Evolutionary conservation across 1,284 basidiomycete species (phyloP).

Genomic region (Rhodotorula sp.): DNA sequence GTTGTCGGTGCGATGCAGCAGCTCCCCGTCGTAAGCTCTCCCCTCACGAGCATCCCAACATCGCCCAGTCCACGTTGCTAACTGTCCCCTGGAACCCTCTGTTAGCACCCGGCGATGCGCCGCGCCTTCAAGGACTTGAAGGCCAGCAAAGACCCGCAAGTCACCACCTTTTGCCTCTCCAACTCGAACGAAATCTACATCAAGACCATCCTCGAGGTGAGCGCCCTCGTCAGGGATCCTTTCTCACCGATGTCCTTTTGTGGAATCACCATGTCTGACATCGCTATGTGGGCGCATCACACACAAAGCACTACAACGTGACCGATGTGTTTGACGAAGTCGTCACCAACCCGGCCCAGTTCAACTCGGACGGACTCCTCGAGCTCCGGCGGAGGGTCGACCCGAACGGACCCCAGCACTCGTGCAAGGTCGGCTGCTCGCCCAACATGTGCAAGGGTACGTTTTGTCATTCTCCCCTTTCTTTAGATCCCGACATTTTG

Average conservation of each 20-base stretch:
- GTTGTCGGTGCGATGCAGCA: conserved; percentile 72
- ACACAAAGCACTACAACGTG: conserved; percentile 62
- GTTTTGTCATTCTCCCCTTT: background rate
- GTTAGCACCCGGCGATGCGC: conserved; percentile 91
- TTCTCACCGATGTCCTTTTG: too few relatives aligned
- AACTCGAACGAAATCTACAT: conserved; percentile 95
- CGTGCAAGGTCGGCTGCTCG: conserved; percentile 82
- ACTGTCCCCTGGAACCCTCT: too few relatives aligned
- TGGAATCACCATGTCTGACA: too few relatives aligned
- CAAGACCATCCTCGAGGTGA: conserved; percentile 75
- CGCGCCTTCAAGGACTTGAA: conserved; percentile 76
- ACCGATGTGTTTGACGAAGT: conserved; percentile 76
- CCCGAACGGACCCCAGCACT: conserved; percentile 67
- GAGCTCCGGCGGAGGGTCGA: conserved; percentile 70
- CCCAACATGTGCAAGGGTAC: conserved; percentile 98
- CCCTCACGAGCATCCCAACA: background rate
- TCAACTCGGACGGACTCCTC: conserved; percentile 70
- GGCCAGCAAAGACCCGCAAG: conserved; percentile 53
- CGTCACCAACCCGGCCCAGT: conserved; percentile 89
- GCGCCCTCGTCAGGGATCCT: too few relatives aligned
- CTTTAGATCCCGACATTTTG: background rate
- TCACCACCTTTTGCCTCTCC: conserved; percentile 79
- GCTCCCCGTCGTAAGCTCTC: conserved; percentile 78
- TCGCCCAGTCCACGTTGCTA: background rate
- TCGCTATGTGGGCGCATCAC: too few relatives aligned